A percentile compares a stretch with the other conserved stretches of the same genome.
Evolutionary conservation across 176 grass and related monocot genomes (phyloP).

Genomic region (Musa itinerans): DNA sequence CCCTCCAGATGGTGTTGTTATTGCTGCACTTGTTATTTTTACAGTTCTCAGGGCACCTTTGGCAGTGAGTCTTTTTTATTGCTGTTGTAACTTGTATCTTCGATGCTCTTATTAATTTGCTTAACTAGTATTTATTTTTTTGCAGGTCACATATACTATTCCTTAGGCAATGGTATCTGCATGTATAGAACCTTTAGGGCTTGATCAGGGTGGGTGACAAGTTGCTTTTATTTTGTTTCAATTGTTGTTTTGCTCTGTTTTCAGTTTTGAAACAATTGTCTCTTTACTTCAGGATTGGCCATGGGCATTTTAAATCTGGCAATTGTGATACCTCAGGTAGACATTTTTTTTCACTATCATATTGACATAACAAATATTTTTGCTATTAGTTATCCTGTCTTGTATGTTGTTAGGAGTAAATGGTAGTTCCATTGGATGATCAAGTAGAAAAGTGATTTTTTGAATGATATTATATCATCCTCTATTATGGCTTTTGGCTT

Average conservation of each 20-base stretch:
- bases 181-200: slow-evolving; percentile 70
- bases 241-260: slow-evolving; percentile 10
- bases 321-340: slow-evolving; percentile 92
- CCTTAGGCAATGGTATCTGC: slow-evolving; percentile 87
- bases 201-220: slow-evolving; percentile 63
- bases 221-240: neutral
- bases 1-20: slow-evolving; percentile 59
- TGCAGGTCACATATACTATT: slow-evolving; percentile 98
- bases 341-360: slow-evolving; percentile 9
- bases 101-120: neutral
- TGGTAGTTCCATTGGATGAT: too few relatives aligned
- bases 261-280: slow-evolving; percentile 11
- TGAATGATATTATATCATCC: neutral
- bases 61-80: slow-evolving; percentile 39
- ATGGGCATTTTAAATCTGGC: slow-evolving; percentile 97
- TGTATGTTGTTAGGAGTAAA: too few relatives aligned
- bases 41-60: slow-evolving; percentile 74
- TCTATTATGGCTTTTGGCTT: neutral
- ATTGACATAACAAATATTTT: neutral
- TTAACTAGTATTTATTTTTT: slow-evolving; percentile 28
- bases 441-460: too few relatives aligned
- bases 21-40: slow-evolving; percentile 65
- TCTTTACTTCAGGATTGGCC: slow-evolving; percentile 53
- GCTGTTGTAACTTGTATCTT: neutral
- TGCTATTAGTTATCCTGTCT: too few relatives aligned